Evolutionary conservation across 441 rosid species (phyloP).

Genomic region (Gossypium schwendimanii): DNA sequence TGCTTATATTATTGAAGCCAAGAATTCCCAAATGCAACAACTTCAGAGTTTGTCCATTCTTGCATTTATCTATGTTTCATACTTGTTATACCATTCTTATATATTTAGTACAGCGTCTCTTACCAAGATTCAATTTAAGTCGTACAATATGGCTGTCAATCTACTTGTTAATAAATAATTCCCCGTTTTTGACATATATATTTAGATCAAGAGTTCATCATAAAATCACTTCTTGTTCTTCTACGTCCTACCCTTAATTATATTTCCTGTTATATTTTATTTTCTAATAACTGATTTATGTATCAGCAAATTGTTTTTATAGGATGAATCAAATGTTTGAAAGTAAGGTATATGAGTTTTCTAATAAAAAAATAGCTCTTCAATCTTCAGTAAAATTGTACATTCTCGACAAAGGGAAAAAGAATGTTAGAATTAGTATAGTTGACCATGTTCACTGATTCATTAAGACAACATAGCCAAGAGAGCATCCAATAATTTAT

Average conservation of each 20-base stretch:
- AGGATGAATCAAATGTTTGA: not conserved
- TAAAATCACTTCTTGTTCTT: conserved; percentile 7
- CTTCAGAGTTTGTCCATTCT: not conserved
- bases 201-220: not conserved
- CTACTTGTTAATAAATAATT: not conserved
- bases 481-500: not conserved
- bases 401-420: not conserved
- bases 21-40: not conserved
- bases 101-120: not conserved
- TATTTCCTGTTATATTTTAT: not conserved
- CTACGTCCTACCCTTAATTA: not conserved
- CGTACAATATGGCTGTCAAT: not conserved
- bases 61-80: not conserved
- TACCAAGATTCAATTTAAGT: not conserved
- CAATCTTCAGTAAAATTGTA: not conserved
- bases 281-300: not conserved
- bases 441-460: not conserved
- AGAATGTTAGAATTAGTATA: not conserved
- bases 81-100: not conserved
- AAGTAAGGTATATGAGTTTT: not conserved
- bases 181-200: not conserved
- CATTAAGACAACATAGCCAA: not conserved
- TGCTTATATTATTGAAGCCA: not conserved
- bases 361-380: not conserved
- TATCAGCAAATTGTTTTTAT: not conserved